Evolutionary conservation across 257 asterid genomes (phyloP).

Genomic region (Solanum virginianum): DNA sequence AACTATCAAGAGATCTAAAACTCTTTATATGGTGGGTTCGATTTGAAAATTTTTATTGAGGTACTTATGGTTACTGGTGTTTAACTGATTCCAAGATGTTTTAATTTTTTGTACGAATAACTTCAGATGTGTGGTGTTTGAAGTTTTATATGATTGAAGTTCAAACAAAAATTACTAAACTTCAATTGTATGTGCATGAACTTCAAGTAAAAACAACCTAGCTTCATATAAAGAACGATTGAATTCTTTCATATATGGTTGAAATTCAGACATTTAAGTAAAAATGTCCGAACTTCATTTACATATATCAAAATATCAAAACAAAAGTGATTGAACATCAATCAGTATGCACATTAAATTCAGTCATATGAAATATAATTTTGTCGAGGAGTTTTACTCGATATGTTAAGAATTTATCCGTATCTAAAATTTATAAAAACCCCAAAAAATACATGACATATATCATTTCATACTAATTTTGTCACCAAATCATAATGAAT

Average conservation of each 20-base stretch:
- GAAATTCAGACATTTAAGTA: neutral
- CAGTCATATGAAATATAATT: neutral
- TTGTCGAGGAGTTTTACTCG: neutral
- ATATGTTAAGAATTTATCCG: neutral
- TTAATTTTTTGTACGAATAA: neutral
- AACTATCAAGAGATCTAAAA: neutral
- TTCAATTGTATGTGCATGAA: neutral
- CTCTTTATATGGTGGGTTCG: neutral
- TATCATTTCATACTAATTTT: accelerated
- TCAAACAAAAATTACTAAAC: neutral
- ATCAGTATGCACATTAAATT: neutral
- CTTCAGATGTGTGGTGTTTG: neutral
- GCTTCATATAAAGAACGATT: accelerated
- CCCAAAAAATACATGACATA: neutral
- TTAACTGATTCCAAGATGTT: neutral
- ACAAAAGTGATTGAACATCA: neutral
- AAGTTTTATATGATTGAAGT: neutral
- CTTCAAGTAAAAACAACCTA: neutral
- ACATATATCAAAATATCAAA: neutral
- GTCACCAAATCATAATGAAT: neutral
- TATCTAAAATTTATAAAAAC: neutral
- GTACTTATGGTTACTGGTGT: neutral
- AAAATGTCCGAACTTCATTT: neutral
- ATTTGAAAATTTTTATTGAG: neutral
- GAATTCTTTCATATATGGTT: neutral